Evolutionary conservation across 1,139 yeast species (phyloP).

Genomic region (Saccharomyces hybrid): DNA sequence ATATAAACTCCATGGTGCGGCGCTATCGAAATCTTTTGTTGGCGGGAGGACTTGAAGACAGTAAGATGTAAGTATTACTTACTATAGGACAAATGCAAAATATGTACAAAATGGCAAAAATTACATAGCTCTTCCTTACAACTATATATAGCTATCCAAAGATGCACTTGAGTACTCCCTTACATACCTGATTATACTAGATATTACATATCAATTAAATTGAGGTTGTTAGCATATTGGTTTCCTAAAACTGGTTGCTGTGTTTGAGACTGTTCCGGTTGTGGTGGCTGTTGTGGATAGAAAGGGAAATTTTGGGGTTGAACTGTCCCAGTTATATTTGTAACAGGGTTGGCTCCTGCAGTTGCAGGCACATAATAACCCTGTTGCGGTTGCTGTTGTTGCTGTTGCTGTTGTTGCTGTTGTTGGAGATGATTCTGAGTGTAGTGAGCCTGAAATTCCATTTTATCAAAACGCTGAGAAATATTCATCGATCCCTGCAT

Average conservation of each 20-base stretch:
- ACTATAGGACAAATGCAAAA: not conserved
- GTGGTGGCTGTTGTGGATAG: not conserved
- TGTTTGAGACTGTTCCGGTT: not conserved
- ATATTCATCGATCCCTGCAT: conserved; percentile 6
- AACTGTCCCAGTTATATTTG: not conserved
- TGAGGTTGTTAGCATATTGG: conserved; percentile 16
- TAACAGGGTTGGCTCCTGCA: not conserved
- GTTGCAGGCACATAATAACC: not conserved
- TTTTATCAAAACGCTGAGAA: conserved; percentile 15
- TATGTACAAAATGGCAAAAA: not conserved
- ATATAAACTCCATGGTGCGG: not conserved
- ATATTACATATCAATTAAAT: conserved; percentile 25
- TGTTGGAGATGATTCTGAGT: conserved; percentile 6
- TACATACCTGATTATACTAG: not conserved
- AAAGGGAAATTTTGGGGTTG: not conserved
- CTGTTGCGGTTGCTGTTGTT: conserved; percentile 3
- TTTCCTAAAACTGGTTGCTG: not conserved
- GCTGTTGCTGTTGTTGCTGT: conserved; percentile 5
- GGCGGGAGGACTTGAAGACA: not conserved
- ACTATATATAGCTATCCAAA: not conserved
- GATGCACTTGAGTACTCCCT: not conserved
- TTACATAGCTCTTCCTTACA: not conserved
- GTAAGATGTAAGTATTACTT: not conserved
- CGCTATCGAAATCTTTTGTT: not conserved
- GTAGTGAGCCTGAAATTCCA: conserved; percentile 5